phyloP scores from a whole-genome alignment of 805 yeast species.

The Pachysolen tannophilus region DNA sequence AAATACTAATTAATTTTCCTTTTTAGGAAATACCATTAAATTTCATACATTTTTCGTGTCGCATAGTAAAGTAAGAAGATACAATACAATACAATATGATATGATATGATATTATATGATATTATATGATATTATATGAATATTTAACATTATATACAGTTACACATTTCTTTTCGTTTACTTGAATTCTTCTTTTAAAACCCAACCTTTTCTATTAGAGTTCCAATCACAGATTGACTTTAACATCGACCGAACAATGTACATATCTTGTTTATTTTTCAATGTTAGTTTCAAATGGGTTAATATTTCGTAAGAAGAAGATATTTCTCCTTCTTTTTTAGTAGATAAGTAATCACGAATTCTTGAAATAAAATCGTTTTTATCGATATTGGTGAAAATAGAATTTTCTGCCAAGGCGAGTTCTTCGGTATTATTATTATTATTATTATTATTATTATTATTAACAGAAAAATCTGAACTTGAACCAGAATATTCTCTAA shows the following conservation, averaged over 20 bases:
- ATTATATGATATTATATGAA: too few species aligned
- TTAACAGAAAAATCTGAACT: background rate
- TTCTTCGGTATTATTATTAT: background rate
- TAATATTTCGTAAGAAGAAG: slow-evolving; percentile 22
- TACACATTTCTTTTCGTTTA: too few species aligned
- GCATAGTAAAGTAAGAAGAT: too few species aligned
- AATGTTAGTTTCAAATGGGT: slow-evolving; percentile 24
- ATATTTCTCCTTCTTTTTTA: slow-evolving; percentile 19
- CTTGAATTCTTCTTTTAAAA: slow-evolving; percentile 50
- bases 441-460: background rate
- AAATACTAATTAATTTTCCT: too few species aligned
- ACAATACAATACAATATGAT: too few species aligned
- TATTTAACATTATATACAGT: too few species aligned
- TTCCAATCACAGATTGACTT: slow-evolving; percentile 66
- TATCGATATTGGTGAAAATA: background rate
- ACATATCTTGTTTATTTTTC: slow-evolving; percentile 43
- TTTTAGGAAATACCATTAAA: too few species aligned
- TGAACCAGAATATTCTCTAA: background rate
- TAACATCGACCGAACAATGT: slow-evolving; percentile 59
- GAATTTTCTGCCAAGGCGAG: slow-evolving; percentile 1
- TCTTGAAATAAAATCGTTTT: slow-evolving; percentile 12
- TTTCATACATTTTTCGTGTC: too few species aligned
- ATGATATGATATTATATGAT: too few species aligned
- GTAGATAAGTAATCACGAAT: slow-evolving; percentile 21
- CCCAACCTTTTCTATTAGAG: slow-evolving; percentile 52